phyloP scores from a whole-genome alignment of 305 asterid genomes.

The Fraxinus nigra region DNA sequence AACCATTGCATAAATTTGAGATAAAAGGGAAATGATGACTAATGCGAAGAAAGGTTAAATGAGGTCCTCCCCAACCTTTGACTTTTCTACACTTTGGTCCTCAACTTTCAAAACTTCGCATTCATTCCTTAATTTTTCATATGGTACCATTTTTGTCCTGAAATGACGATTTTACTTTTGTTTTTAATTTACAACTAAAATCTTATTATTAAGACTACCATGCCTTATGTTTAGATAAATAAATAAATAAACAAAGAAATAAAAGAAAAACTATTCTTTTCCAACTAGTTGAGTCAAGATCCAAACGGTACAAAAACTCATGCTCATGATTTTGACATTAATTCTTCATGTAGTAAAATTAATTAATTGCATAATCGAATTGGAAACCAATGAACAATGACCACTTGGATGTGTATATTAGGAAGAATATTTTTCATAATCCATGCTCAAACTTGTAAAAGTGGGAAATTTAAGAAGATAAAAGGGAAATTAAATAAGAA shows the following conservation, averaged over 20 bases:
- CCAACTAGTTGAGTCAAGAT: neutral
- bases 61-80: neutral
- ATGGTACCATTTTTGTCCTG: neutral
- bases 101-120: neutral
- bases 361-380: neutral
- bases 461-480: too few species aligned
- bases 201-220: neutral
- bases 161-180: neutral
- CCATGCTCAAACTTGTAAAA: too few species aligned
- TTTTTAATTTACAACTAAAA: neutral
- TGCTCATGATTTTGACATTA: neutral
- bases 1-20: neutral
- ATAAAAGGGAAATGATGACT: neutral
- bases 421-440: neutral
- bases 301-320: neutral
- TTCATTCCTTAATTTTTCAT: neutral
- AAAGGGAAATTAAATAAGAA: too few species aligned
- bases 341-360: neutral
- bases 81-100: neutral
- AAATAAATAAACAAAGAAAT: too few species aligned
- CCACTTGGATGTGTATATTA: neutral
- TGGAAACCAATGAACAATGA: neutral
- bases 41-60: neutral
- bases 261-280: too few species aligned
- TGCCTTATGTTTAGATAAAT: neutral